Conservation (phyloP, 176 grass and related monocot species). For the Microstegium vimineum region DNA sequence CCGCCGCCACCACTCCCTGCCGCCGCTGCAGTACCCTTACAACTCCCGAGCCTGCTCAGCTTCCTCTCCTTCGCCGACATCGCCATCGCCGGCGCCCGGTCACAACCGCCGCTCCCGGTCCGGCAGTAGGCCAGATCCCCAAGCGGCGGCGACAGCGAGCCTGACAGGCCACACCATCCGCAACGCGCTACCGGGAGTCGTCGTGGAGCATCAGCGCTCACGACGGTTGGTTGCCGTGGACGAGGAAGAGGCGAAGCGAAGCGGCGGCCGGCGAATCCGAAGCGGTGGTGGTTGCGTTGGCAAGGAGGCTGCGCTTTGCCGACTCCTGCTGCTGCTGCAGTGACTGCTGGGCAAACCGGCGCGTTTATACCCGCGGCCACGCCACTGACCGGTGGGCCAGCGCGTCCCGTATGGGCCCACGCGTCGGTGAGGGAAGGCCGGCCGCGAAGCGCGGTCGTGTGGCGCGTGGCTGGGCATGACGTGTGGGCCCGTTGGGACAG, state of each 20-base stretch:
- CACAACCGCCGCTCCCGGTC: not conserved
- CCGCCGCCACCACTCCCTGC: not conserved
- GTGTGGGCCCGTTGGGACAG: not conserved
- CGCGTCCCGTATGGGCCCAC: not conserved
- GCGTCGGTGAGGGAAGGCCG: not conserved
- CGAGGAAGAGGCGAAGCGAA: not conserved
- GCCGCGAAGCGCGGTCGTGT: not conserved
- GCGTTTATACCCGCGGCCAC: slow-evolving; percentile 25
- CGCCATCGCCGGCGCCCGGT: slow-evolving; percentile 7
- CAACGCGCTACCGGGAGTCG: not conserved
- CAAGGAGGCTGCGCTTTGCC: not conserved
- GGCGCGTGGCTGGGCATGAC: not conserved
- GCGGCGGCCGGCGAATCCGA: slow-evolving; percentile 31
- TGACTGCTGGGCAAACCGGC: not conserved
- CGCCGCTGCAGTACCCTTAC: not conserved
- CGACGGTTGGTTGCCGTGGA: not conserved
- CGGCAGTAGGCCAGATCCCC: slow-evolving; percentile 33
- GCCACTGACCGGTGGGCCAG: slow-evolving; percentile 2
- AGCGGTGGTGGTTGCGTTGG: slow-evolving; percentile 25
- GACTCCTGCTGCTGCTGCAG: not conserved
- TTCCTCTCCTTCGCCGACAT: slow-evolving; percentile 46
- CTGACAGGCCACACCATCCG: slow-evolving; percentile 17
- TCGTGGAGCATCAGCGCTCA: not conserved
- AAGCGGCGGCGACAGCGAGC: not conserved
- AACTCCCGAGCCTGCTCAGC: slow-evolving; percentile 34